Conservation (phyloP, 2,329 filamentous ascomycete genomes). For the Talaromyces sp. region DNA sequence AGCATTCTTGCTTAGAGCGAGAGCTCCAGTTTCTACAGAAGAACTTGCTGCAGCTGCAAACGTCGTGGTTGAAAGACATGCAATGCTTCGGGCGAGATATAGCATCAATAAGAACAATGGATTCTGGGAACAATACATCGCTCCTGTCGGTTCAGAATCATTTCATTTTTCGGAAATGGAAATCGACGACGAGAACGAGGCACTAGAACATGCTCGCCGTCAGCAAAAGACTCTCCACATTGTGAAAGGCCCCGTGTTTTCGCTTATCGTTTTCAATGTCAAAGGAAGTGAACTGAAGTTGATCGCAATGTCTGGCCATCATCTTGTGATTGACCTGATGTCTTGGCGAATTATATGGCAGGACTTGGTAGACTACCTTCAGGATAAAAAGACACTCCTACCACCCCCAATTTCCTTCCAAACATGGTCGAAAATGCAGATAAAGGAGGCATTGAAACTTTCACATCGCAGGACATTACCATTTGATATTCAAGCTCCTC, state of each 20-base stretch:
- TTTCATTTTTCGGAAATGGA: neutral
- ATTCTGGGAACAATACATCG: neutral
- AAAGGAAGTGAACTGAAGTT: neutral
- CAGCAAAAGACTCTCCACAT: neutral
- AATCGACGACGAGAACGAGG: neutral
- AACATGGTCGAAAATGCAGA: neutral
- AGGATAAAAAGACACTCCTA: neutral
- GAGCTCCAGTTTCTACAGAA: neutral
- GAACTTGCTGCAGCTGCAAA: neutral
- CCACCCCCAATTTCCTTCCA: neutral
- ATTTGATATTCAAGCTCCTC: neutral
- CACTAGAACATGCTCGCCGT: neutral
- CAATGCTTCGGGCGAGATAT: constrained; percentile 2
- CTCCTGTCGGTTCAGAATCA: neutral
- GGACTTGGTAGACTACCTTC: neutral
- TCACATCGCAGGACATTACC: neutral
- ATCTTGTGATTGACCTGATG: constrained; percentile 1
- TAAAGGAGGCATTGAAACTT: neutral
- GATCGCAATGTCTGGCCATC: neutral
- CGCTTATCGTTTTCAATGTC: neutral
- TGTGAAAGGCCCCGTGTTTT: neutral
- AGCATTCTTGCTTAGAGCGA: neutral
- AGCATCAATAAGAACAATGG: neutral
- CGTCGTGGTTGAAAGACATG: neutral
- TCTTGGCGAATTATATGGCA: constrained; percentile 2